Conservation (phyloP, 1,284 basidiomycete genomes). For the Moesziomyces aphidis region DNA sequence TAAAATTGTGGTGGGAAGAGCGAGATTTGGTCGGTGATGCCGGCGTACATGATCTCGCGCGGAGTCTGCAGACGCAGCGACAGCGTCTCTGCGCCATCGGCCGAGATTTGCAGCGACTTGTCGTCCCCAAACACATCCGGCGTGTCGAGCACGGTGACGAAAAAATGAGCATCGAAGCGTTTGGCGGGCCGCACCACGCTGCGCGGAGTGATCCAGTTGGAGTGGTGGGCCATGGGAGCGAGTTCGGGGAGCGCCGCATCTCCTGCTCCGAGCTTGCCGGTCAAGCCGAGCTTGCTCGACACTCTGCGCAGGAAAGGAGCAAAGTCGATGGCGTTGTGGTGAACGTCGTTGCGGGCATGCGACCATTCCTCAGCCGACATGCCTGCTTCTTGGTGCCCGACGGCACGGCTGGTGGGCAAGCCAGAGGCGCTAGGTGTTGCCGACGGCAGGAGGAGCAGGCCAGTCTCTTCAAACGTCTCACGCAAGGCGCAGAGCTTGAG, state of each 20-base stretch:
- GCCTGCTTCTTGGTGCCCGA: constrained; percentile 55
- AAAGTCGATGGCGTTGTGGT: constrained; percentile 58
- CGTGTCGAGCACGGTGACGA: constrained; percentile 56
- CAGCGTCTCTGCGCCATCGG: constrained; percentile 57
- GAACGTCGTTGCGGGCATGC: constrained; percentile 52
- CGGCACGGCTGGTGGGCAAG: constrained; percentile 49
- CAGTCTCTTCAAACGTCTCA: constrained; percentile 64
- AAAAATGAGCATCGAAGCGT: constrained; percentile 63
- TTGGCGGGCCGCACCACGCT: constrained; percentile 58
- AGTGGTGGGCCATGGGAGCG: constrained; percentile 53
- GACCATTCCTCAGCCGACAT: constrained; percentile 54
- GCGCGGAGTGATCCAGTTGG: constrained; percentile 62
- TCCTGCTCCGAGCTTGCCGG: constrained; percentile 4
- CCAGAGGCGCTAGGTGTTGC: constrained; percentile 10
- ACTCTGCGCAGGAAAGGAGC: constrained; percentile 49
- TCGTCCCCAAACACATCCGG: constrained; percentile 44
- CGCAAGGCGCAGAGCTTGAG: constrained; percentile 58
- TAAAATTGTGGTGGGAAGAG: constrained; percentile 64
- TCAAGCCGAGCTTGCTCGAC: constrained; percentile 23
- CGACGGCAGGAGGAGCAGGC: constrained; percentile 54
- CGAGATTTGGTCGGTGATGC: constrained; percentile 51
- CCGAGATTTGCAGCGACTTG: constrained; percentile 42
- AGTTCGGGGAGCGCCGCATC: constrained; percentile 24
- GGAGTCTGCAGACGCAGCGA: constrained; percentile 50
- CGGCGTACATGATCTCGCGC: constrained; percentile 45